Base-by-base conservation (phyloP, 139 green algal species). In the Chlamydomonas sp. region DNA sequence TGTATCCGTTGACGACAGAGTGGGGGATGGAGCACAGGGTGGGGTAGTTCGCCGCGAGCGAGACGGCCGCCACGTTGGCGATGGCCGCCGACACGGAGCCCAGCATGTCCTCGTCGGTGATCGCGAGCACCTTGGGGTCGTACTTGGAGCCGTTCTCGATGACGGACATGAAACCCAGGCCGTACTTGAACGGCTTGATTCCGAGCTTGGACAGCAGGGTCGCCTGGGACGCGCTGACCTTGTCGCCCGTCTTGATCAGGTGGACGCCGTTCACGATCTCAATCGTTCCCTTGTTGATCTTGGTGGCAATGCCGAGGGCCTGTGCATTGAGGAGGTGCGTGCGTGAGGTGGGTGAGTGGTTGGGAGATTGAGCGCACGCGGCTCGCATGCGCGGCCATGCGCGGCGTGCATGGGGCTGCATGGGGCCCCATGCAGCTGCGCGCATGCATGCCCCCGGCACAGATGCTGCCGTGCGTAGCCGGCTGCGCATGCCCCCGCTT, bases 201-300 rank as follows among this genome's bases (percentile, higher is more conserved):
- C 89, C 89, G 72, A 99, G 90, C 91, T 99, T 99, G 75, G 87
- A 73, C 72, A 99, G 85, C 70, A 99, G 90, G 49, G 93, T 93
- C n/a, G 95, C 95, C 87, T 97, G 89, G 29, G 93, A 98, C n/a
- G 86, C 82, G 66, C 90, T 90, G 33, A 96, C 92, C 73, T 92
- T 92, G 48, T 96, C 90, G 49, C 90, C 89, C 29, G 48, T 64
- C 77, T 88, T 92, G 72, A 98, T 86, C 69, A 98, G 79, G 60
- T 90, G 75, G 34, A 98, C 85, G 54, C 97, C 90, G 34, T 75
- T 74, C 58, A 95, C 81, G 67, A 99, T 98, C 74, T 99, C 95
- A 72, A 99, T 91, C 50, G 86, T 91, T 82, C 95, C 95, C 87
- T 95, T 97, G 88, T 96, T 99, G 77, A 99, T 99, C 95, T 99